These are phyloP conservation scores for Fraxinus floribunda DNA, from an alignment of 305 asterid genomes.

Conservation along the genomic window DNA sequence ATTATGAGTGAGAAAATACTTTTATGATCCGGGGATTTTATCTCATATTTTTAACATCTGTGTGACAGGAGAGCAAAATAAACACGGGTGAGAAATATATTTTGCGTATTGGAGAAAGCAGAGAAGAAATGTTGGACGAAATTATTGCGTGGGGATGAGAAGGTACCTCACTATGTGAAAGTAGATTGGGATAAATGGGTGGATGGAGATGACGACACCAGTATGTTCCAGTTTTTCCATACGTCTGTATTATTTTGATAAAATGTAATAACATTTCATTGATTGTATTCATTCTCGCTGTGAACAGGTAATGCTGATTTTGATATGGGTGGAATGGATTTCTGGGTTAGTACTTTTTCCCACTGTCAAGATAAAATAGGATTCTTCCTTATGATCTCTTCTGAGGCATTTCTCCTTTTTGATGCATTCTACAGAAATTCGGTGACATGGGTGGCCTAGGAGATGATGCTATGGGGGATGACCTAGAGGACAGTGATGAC, in stretches of 20 bases:
- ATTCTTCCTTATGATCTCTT: not conserved
- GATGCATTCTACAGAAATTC: conserved; percentile 45
- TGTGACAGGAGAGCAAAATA: conserved; percentile 65
- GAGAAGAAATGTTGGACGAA: conserved; percentile 90
- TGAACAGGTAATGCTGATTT: conserved; percentile 55
- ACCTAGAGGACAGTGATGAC: conserved; percentile 75
- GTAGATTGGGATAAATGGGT: conserved; percentile 68
- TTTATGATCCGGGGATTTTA: not conserved
- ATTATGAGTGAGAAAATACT: not conserved
- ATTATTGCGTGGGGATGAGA: conserved; percentile 64
- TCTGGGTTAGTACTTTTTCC: conserved; percentile 53
- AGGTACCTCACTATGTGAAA: conserved; percentile 83
- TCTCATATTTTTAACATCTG: not conserved
- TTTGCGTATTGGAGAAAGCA: conserved; percentile 78
- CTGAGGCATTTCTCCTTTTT: conserved; percentile 12
- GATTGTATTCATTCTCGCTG: conserved; percentile 1
- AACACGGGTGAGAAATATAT: conserved; percentile 61
- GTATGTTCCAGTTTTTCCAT: conserved; percentile 21
- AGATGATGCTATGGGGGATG: conserved; percentile 50
- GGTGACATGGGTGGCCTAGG: conserved; percentile 72
- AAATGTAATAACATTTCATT: not conserved
- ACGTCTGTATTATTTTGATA: not conserved
- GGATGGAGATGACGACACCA: conserved; percentile 59
- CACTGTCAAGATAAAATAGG: not conserved
- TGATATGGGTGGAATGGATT: conserved; percentile 85